Conservation (phyloP, 805 yeast genomes). For the Wickerhamiella musiphila region DNA sequence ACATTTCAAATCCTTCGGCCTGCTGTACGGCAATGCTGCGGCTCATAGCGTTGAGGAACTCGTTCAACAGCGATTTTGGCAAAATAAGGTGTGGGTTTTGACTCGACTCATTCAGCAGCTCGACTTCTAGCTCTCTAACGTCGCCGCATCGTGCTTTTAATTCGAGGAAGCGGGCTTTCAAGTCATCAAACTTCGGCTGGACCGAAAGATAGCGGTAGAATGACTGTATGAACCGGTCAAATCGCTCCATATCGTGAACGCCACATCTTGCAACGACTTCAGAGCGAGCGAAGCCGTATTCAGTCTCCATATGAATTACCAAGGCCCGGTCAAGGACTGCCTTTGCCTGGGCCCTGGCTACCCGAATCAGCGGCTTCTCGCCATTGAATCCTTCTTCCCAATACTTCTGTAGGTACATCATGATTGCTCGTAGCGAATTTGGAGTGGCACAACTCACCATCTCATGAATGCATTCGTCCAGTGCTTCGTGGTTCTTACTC, state of each 20-base stretch:
- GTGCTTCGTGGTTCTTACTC: constrained; percentile 6
- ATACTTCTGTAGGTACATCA: constrained; percentile 13
- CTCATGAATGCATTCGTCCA: constrained; percentile 11
- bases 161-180: constrained; percentile 16
- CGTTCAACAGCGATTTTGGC: constrained; percentile 10
- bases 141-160: constrained; percentile 16
- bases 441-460: constrained; percentile 12
- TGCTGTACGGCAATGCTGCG: constrained; percentile 8
- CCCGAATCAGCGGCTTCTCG: constrained; percentile 10
- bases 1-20: constrained; percentile 8
- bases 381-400: constrained; percentile 17
- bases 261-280: constrained; percentile 14
- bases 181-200: constrained; percentile 7
- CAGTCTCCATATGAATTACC: constrained; percentile 13
- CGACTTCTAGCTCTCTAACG: too few relatives aligned
- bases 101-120: constrained; percentile 9
- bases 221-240: constrained; percentile 12
- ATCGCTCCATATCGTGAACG: constrained; percentile 13
- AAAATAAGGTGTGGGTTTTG: constrained; percentile 4
- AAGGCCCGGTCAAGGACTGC: constrained; percentile 14
- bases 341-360: constrained; percentile 15
- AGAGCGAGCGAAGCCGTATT: constrained; percentile 6
- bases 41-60: constrained; percentile 12
- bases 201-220: constrained; percentile 11
- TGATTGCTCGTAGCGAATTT: constrained; percentile 14